Evolutionary conservation across 208 protist genomes (phyloP), one percentile per base, ranked within the genome.

Genomic region (Leishmania martiniquensis): DNA sequence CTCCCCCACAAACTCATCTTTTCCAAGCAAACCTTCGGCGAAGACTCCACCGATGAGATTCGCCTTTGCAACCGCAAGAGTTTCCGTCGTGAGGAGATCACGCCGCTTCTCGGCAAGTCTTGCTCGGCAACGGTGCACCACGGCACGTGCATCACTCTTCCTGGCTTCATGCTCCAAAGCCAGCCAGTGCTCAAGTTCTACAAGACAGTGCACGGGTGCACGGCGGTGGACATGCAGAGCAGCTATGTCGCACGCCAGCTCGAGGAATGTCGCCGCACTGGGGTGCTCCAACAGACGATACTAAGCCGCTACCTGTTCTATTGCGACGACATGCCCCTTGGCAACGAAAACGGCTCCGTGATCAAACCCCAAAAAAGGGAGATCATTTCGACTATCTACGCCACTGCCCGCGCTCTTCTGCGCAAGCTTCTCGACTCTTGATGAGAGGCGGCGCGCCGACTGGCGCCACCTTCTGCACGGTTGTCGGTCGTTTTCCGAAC

Each of bases 221-320:
- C 78, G 1, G 77, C 86, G n/a, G 54, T 95, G 22, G 94, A 97
- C 39, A 95, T 96, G 94, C 89, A 96, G 80, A 93, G 92, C 75
- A 95, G 91, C 78, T 96, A 96, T 75, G 83, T 96, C 25, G 91
- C 89, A 25, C 84, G 91, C 1, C 89, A 93, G 59, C 49, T 97
- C 37, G 88, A 96, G 55, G 89, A 96, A 76, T 91, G 89, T 73
- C 87, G 81, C 6, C 81, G 91, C 55, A 89, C 87, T 1, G 94
- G 88, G 9, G 85, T 97, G 17, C 71, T 97, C 1, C 74, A 62
- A 2, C 45, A 84, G 20, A 75, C 81, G 1, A 82, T 94, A 20
- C 72, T 76, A 22, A 95, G 87, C 54, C 88, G 91, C 47, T 97
- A 89, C 81, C 75, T 97, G 10, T 97, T 96, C 81, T 95, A 94